Base-by-base conservation (phyloP, 2,329 filamentous ascomycete genomes). In the Calonectria honghensis region DNA sequence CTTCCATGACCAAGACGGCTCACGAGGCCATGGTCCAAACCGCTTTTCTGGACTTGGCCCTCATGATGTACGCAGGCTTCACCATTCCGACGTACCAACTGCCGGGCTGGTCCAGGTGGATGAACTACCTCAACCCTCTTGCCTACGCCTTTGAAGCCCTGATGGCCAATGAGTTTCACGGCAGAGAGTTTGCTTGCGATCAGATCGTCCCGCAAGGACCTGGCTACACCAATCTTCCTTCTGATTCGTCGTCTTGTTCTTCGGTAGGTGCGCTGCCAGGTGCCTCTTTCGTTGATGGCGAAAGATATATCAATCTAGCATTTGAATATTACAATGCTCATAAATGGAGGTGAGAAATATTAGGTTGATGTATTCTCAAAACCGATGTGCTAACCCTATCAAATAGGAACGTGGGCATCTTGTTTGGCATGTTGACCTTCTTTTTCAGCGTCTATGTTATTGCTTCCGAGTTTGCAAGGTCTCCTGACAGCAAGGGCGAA, bases 81-180 rank as follows among this genome's bases (percentile, higher is more conserved):
- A 89, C 91, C 72, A 89, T 93, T 66, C 91, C 90, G 0, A 89
- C 89, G 78, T 84, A 87, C 70, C 91, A 96, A 84, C 97, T 95
- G 93, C 89, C 94, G 7, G 90, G 87, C 1, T 98, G 95, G 94
- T 94, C 93, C 79, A 89, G 92, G 73, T 98, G 95, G 95, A 91
- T 97, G 77, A 94, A 93, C 82, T 96, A 95, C 82, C 86, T 96
- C 50, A 93, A 97, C 75, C 94, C 95, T 4, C 89, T 97, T 13
- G 92, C 91, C 1, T 97, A 97, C 77, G 92, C 92, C 0, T 98
- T 97, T 81, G 95, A 97, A 83, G 88, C 92, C 0, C 88, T 97
- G 29, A 94, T 96, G 90, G 90, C 94, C 77, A 97, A 97, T 84
- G 96, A 98, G 84, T 98, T 98, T 82, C 85, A 92, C 78, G 86